A percentile compares a stretch with the other conserved stretches of the same genome.
Conservation (phyloP, 495 filamentous ascomycete genomes). For the Penicillium chermesinum region DNA sequence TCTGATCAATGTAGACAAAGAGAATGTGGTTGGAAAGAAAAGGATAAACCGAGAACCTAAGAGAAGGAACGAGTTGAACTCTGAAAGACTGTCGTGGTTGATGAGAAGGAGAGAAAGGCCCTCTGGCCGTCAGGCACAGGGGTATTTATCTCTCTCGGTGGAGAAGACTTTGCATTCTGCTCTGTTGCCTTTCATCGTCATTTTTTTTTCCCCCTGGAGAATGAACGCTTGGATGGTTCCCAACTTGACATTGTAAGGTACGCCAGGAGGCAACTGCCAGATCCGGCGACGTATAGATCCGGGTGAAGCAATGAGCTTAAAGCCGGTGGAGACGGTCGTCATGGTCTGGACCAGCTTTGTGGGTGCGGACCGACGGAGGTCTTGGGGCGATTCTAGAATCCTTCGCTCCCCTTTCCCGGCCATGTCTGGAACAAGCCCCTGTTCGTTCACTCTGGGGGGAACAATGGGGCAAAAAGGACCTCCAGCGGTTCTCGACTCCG, state of each 20-base stretch:
- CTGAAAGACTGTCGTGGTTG: constrained; percentile 13
- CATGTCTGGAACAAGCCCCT: neutral
- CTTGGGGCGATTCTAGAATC: neutral
- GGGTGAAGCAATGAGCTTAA: constrained; percentile 3
- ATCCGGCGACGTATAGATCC: neutral
- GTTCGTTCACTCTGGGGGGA: constrained; percentile 1
- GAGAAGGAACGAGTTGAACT: constrained; percentile 7
- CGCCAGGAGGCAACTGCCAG: neutral
- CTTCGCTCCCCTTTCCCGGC: neutral
- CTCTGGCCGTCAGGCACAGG: neutral
- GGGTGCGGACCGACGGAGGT: neutral
- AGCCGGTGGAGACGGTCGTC: neutral
- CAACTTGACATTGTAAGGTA: neutral
- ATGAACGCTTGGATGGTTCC: neutral
- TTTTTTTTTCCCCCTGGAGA: neutral
- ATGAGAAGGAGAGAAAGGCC: constrained; percentile 8
- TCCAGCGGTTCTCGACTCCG: neutral
- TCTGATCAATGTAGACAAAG: constrained; percentile 23
- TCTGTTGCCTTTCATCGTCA: neutral
- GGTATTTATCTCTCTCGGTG: constrained; percentile 18
- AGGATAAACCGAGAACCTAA: constrained; percentile 7
- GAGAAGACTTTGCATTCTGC: neutral
- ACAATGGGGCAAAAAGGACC: neutral
- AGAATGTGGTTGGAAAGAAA: constrained; percentile 9
- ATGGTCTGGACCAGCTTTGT: neutral